These are phyloP conservation scores for Globisporangium sylvaticum DNA, from an alignment of 352 stramenopile species.

Conservation along the genomic window DNA sequence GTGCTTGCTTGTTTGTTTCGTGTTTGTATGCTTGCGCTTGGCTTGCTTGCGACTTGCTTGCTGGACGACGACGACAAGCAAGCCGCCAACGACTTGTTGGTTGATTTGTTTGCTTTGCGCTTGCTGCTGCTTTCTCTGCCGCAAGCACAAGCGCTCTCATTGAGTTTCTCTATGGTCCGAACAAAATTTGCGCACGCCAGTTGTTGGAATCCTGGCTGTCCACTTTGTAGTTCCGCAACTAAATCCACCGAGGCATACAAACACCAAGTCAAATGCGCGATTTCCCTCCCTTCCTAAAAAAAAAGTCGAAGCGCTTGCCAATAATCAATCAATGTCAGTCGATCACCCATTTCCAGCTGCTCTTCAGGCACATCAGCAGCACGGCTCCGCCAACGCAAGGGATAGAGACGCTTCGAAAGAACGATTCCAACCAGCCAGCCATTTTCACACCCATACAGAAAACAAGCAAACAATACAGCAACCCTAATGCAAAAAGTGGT, in stretches of 20 bases:
- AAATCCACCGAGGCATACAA: not conserved
- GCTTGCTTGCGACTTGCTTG: too few species aligned
- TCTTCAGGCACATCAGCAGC: slow-evolving; percentile 11
- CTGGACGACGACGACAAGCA: not conserved
- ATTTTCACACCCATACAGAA: not conserved
- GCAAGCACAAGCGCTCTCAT: not conserved
- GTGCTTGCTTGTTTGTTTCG: not conserved
- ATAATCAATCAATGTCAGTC: not conserved
- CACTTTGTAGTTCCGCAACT: not conserved
- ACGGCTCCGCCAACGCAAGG: not conserved
- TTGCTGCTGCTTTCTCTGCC: not conserved
- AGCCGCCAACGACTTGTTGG: too few species aligned
- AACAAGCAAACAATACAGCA: not conserved
- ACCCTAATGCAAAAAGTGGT: slow-evolving; percentile 1
- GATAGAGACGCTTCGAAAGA: slow-evolving; percentile 14
- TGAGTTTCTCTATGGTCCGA: not conserved
- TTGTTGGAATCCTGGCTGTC: not conserved
- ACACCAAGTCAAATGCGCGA: not conserved
- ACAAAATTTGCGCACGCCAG: not conserved
- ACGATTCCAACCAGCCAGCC: not conserved
- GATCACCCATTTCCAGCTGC: not conserved
- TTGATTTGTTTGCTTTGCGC: too few species aligned
- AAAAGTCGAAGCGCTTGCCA: not conserved
- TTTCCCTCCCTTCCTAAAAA: not conserved
- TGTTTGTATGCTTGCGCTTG: too few species aligned